Conservation (phyloP, 2,329 filamentous ascomycete genomes). For the Seiridium unicorne region DNA sequence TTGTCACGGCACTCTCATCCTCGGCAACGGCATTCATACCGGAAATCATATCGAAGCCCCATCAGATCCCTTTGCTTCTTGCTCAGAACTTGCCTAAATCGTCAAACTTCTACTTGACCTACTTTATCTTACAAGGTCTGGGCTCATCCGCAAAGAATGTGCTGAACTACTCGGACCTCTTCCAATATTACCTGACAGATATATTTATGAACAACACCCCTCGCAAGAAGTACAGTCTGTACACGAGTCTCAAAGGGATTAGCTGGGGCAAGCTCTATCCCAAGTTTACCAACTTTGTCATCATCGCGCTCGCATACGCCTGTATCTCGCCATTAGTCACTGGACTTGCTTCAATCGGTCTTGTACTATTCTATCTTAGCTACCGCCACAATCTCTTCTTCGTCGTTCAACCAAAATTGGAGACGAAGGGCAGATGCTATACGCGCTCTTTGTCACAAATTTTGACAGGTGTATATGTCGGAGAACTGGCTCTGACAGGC, state of each 20-base stretch:
- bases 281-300: conserved; percentile 32
- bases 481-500: conserved; percentile 67
- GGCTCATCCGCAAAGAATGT: conserved; percentile 66
- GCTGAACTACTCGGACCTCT: conserved; percentile 58
- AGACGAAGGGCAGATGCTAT: conserved; percentile 73
- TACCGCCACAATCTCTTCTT: conserved; percentile 76
- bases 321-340: conserved; percentile 72
- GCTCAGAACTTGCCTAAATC: conserved; percentile 64
- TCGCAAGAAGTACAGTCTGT: conserved; percentile 66
- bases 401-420: conserved; percentile 66
- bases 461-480: conserved; percentile 69
- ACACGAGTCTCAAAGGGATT: conserved; percentile 57
- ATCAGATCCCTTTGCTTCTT: conserved; percentile 45
- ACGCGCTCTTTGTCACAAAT: conserved; percentile 70
- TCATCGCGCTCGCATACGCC: conserved; percentile 63
- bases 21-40: conserved; percentile 38
- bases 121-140: conserved; percentile 73
- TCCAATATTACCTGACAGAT: conserved; percentile 62
- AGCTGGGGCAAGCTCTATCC: conserved; percentile 71
- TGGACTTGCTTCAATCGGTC: conserved; percentile 66
- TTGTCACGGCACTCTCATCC: conserved; percentile 76
- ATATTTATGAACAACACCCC: conserved; percentile 69
- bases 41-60: conserved; percentile 25
- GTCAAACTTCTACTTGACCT: conserved; percentile 77
- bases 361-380: conserved; percentile 70